Base-by-base conservation (phyloP, 108 stramenopile genomes). In the Mayamaea pseudoterrestris region DNA sequence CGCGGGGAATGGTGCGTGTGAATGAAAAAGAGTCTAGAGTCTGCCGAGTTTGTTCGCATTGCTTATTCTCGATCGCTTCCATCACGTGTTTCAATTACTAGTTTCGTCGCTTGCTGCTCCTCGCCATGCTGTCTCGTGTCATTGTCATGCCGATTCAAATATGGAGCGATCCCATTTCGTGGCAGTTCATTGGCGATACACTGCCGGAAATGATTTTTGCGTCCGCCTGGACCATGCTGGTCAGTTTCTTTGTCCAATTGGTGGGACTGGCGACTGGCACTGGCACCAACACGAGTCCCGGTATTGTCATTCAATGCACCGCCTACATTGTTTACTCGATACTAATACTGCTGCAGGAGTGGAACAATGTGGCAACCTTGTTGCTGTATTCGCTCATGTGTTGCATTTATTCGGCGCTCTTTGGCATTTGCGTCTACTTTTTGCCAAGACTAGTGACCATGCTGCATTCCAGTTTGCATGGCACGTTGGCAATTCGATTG, bases 131-230 rank as follows among this genome's bases (percentile, higher is more conserved):
- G 4, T 35, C 58, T 1, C 29, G 72, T 27, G 20, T 62, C 4
- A 41, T 67, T 37, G 35, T 58, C 29, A 64, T 73, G 30, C 72
- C 72, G 2, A 44, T 73, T 30, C 60, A 67, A 45, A 57, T 65
- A 17, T 67, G 57, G 52, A 25, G 46, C 2, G 32, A 58, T 44
- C 61, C 66, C 12, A 21, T 71, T 0, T 65, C 54, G 66, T 42
- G 50, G 5, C 63, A 68, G 26, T 58, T 68, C n/a, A 41, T 65
- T 39, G 67, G 68, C 0, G 67, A 65, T 47, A 74, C 73, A 0
- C 47, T 74, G 7, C 73, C 73, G 1, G 63, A 68, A 27, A 74
- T 74, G 67, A 41, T 68, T 0, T 74, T 63, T 65, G 63, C 63
- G 0, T 54, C 63, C 16, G 73, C 73, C 0, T 74, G 73, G 73